Base-by-base conservation (phyloP, 495 filamentous ascomycete genomes). In the Neurospora sp. region DNA sequence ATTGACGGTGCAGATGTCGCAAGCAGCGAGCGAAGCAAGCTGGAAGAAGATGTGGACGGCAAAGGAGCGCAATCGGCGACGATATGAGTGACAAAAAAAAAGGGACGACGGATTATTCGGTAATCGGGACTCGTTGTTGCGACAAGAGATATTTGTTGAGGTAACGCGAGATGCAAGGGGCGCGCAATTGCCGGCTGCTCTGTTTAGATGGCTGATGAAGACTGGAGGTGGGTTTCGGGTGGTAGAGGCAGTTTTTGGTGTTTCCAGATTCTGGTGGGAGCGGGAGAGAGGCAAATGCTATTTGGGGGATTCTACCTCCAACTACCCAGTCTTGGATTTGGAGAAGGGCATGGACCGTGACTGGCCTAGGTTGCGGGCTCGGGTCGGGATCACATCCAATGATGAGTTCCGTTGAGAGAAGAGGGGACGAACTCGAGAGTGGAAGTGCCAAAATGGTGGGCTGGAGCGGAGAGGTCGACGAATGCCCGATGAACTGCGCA, bases 361-460 rank as follows among this genome's bases (percentile, higher is more conserved):
- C 53, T 35, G 53, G 53, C 53, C 53, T 61, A 12, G 35, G 35
- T 37, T 37, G 35, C 44, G 44, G 44, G 44, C 44, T 47, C 44
- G 44, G 44, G 44, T 47, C 44, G 18, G 44, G 44, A 47, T 22
- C 44, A 47, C 44, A 22, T 47, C 44, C 44, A 47, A 47, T 47
- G n/a, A 47, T 47, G 44, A 22, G 44, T 20, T 35, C 35, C 35
- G 35, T 37, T 22, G 44, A 8, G 44, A 61, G 53, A 65, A 65
- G 53, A 65, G 53, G 53, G 53, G 53, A 65, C 53, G 53, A 37
- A 65, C 53, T 65, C 14, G 27, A 61, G 18, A 61, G 53, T 61
- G 53, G 53, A 61, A 61, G 53, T 61, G 53, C 53, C 53, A 3
- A 83, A 83, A 69, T 84, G 86, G 35, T 61, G 53, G 53, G 53